These are phyloP conservation scores for Mrakia gelida DNA, from an alignment of 768 basidiomycete species.

Conservation along the genomic window DNA sequence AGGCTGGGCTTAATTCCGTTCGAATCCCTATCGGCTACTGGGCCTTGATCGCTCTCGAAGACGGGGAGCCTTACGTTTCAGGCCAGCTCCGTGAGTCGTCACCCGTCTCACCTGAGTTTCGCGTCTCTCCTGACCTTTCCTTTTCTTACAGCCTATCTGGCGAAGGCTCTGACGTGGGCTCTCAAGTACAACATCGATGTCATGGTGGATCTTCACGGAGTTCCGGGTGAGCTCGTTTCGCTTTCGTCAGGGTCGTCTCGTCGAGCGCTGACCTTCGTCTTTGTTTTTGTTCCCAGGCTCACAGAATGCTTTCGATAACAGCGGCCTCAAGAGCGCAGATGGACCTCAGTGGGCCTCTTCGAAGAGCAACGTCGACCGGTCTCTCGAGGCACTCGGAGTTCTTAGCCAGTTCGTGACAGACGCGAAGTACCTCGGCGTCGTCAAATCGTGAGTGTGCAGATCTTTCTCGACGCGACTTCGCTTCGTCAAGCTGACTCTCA, in stretches of 20 bases:
- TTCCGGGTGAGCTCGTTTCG: neutral
- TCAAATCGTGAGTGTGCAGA: conserved; percentile 10
- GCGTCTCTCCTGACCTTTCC: neutral
- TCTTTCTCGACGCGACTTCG: too few species aligned
- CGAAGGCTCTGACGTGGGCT: conserved; percentile 19
- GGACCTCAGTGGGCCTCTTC: conserved; percentile 3
- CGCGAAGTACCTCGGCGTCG: conserved; percentile 17
- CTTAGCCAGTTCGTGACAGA: conserved; percentile 6
- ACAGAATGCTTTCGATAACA: conserved; percentile 12
- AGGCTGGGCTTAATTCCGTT: conserved; percentile 16
- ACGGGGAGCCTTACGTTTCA: conserved; percentile 20
- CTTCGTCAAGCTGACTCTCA: too few species aligned
- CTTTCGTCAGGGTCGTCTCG: neutral
- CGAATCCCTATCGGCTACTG: conserved; percentile 26
- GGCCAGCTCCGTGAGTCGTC: conserved; percentile 13
- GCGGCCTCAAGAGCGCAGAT: neutral
- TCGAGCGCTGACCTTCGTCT: neutral
- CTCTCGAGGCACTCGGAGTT: neutral
- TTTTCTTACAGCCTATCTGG: conserved; percentile 6
- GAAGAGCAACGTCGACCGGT: conserved; percentile 23
- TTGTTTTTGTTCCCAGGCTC: neutral
- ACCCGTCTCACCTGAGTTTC: neutral
- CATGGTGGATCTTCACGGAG: conserved; percentile 26
- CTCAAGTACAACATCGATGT: conserved; percentile 25
- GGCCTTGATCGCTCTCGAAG: neutral